Percentiles rank a stretch among this genome's conserved stretches.
Conservation (phyloP, 345 rosid species). For the Kandelia obovata region DNA sequence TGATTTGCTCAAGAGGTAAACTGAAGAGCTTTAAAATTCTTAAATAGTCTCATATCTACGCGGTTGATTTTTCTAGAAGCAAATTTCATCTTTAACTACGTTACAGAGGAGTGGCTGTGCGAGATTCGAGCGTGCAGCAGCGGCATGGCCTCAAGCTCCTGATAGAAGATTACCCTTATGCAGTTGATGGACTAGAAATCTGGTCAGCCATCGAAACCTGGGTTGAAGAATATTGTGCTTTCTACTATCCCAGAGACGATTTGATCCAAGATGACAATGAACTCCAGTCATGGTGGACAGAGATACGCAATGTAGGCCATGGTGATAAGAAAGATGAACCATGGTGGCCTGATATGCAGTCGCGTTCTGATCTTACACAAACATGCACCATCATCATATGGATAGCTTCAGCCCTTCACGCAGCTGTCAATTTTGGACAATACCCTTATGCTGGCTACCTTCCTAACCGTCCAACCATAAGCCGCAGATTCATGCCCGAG, state of each 20-base stretch:
- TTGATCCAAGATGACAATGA: constrained; percentile 57
- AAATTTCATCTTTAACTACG: not conserved
- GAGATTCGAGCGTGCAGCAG: constrained; percentile 40
- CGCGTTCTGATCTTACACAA: constrained; percentile 48
- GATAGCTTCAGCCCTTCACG: constrained; percentile 94
- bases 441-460: constrained; percentile 95
- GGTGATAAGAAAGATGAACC: constrained; percentile 64
- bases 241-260: constrained; percentile 62
- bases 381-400: constrained; percentile 79
- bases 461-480: constrained; percentile 83
- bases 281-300: constrained; percentile 88
- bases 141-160: constrained; percentile 63
- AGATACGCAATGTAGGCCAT: constrained; percentile 68
- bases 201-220: constrained; percentile 87
- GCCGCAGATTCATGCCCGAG: constrained; percentile 94
- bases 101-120: constrained; percentile 72
- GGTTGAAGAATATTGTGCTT: constrained; percentile 71
- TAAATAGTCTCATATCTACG: not conserved
- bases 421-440: constrained; percentile 94
- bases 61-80: not conserved
- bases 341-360: constrained; percentile 82
- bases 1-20: constrained; percentile 73
- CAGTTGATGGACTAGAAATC: constrained; percentile 85
- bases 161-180: constrained; percentile 84
- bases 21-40: not conserved